Evolutionary conservation across 495 filamentous ascomycete species (phyloP).

Genomic region (Tuber brumale): DNA sequence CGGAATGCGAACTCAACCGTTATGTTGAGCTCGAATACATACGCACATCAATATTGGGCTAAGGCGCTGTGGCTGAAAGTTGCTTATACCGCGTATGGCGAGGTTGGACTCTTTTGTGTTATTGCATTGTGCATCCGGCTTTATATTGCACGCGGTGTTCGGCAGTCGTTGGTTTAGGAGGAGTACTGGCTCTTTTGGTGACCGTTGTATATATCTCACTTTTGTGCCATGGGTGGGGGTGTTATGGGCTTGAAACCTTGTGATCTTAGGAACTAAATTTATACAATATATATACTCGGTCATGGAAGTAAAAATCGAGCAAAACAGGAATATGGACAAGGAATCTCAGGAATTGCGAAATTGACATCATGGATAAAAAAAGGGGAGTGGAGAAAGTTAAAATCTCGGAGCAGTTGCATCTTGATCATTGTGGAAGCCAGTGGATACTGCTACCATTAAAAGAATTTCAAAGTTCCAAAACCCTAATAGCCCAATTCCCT

Average conservation of each 20-base stretch:
- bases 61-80: constrained; percentile 30
- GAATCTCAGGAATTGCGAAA: too few relatives aligned
- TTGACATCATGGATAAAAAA: too few relatives aligned
- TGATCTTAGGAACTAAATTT: background rate
- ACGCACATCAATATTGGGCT: constrained; percentile 34
- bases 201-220: background rate
- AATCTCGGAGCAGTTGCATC: too few relatives aligned
- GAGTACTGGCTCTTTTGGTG: background rate
- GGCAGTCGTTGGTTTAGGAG: constrained; percentile 15
- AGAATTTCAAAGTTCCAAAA: too few relatives aligned
- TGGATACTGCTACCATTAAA: too few relatives aligned
- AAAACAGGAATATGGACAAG: too few relatives aligned
- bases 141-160: constrained; percentile 20
- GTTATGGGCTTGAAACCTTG: background rate
- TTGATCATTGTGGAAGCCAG: too few relatives aligned
- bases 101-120: constrained; percentile 27
- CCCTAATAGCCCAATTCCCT: too few relatives aligned
- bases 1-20: constrained; percentile 19
- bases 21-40: constrained; percentile 28
- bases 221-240: background rate
- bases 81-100: constrained; percentile 32
- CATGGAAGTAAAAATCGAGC: too few relatives aligned
- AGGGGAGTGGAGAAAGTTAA: too few relatives aligned
- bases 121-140: constrained; percentile 25
- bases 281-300: background rate